These are phyloP conservation scores for Candida silvicultrix DNA, from an alignment of 805 yeast genomes.

Conservation along the genomic window DNA sequence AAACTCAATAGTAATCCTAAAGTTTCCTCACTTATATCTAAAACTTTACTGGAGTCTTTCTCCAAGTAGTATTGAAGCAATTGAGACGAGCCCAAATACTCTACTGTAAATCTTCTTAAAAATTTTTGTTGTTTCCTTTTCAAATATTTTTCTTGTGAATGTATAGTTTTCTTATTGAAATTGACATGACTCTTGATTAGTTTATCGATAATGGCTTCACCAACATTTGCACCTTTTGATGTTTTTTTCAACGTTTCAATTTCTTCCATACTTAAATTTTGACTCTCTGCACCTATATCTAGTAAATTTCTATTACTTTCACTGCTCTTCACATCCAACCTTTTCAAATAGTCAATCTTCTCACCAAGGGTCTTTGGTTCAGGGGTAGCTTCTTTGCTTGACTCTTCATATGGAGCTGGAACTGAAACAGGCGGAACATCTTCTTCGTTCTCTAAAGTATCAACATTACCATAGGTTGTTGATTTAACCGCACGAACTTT, in stretches of 20 bases:
- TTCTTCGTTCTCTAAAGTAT: constrained; percentile 24
- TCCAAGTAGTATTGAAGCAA: constrained; percentile 70
- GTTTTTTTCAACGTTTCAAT: constrained; percentile 76
- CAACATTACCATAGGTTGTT: constrained; percentile 26
- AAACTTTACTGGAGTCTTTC: constrained; percentile 56
- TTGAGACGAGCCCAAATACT: constrained; percentile 63
- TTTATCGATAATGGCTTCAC: constrained; percentile 72
- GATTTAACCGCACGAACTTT: constrained; percentile 43
- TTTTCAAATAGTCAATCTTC: constrained; percentile 22
- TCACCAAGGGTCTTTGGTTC: constrained; percentile 19
- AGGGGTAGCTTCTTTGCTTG: constrained; percentile 30
- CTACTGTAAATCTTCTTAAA: constrained; percentile 77
- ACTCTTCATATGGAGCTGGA: background rate
- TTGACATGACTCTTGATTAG: constrained; percentile 81
- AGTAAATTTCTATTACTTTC: constrained; percentile 60
- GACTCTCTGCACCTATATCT: constrained; percentile 65
- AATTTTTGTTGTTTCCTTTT: constrained; percentile 90
- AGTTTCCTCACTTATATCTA: constrained; percentile 82
- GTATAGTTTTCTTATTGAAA: constrained; percentile 82
- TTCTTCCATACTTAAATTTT: constrained; percentile 69
- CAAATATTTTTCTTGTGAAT: constrained; percentile 87
- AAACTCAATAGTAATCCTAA: constrained; percentile 70
- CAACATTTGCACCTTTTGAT: constrained; percentile 53
- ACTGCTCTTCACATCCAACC: constrained; percentile 35
- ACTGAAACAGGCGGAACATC: constrained; percentile 11